Conservation (phyloP, 1,139 yeast genomes). For the Geotrichum aggregatum region DNA sequence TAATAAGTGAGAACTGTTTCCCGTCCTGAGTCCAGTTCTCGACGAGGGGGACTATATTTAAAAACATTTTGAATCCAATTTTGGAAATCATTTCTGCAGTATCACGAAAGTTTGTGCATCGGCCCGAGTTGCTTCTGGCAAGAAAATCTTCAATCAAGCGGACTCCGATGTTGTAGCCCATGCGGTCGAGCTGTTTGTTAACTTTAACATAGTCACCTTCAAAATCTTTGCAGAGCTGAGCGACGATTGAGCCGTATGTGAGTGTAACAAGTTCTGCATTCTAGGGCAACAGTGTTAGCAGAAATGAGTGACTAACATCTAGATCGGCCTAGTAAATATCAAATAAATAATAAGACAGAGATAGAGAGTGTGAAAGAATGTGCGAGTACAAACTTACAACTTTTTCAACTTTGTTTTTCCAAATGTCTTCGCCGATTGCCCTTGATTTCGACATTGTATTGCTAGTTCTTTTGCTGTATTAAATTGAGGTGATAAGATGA, state of each 20-base stretch:
- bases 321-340: no score
- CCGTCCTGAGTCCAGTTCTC: conserved; percentile 76
- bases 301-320: no score
- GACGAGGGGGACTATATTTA: conserved; percentile 73
- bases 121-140: conserved; percentile 76
- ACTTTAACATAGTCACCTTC: conserved; percentile 72
- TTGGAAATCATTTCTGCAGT: conserved; percentile 84
- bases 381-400: conserved; percentile 49
- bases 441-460: conserved; percentile 50
- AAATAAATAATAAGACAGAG: not conserved
- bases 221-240: conserved; percentile 86
- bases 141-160: conserved; percentile 89
- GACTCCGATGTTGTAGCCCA: conserved; percentile 95
- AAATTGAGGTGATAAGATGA: no score
- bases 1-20: conserved; percentile 65
- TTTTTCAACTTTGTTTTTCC: conserved; percentile 87
- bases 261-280: conserved; percentile 88
- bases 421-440: conserved; percentile 78
- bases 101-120: conserved; percentile 76
- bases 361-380: conserved; percentile 6
- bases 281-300: conserved; percentile 29
- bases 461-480: no score
- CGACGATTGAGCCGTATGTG: conserved; percentile 90
- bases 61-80: conserved; percentile 84
- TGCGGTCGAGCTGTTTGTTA: conserved; percentile 75